phyloP scores from a whole-genome alignment of 495 filamentous ascomycete species.

The Xylaria scruposa region DNA sequence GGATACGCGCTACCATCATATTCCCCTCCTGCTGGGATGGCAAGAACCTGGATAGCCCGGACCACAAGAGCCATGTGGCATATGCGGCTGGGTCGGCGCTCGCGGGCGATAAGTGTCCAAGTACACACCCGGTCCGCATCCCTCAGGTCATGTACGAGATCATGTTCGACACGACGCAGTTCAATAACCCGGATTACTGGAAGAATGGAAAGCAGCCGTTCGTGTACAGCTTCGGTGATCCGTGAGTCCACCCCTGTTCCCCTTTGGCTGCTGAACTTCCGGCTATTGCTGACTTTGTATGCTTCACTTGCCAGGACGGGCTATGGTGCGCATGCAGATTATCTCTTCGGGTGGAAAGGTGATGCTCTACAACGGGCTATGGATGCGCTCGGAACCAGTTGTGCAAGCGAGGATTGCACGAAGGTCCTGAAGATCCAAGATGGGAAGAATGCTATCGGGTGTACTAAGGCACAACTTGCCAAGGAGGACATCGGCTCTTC shows the following conservation, averaged over 20 bases:
- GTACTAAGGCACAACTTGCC: constrained; percentile 44
- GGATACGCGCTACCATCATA: constrained; percentile 58
- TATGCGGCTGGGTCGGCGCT: constrained; percentile 51
- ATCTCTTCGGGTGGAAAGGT: constrained; percentile 54
- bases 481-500: constrained; percentile 39
- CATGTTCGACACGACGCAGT: constrained; percentile 41
- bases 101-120: constrained; percentile 46
- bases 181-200: constrained; percentile 42
- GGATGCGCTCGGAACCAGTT: constrained; percentile 42
- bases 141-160: constrained; percentile 56
- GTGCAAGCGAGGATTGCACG: constrained; percentile 44
- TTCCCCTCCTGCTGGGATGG: constrained; percentile 84
- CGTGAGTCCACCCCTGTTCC: constrained; percentile 29
- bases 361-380: constrained; percentile 49
- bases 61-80: constrained; percentile 12
- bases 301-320: constrained; percentile 32
- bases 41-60: constrained; percentile 61
- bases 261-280: not conserved
- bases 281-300: constrained; percentile 24
- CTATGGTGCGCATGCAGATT: constrained; percentile 48
- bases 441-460: constrained; percentile 39
- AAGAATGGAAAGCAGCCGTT: constrained; percentile 48
- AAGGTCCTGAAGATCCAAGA: constrained; percentile 44
- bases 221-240: constrained; percentile 49
- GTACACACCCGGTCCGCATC: constrained; percentile 49